These are phyloP conservation scores for Ceratobasidium sp. DNA, from an alignment of 1,284 basidiomycete genomes.

Conservation along the genomic window DNA sequence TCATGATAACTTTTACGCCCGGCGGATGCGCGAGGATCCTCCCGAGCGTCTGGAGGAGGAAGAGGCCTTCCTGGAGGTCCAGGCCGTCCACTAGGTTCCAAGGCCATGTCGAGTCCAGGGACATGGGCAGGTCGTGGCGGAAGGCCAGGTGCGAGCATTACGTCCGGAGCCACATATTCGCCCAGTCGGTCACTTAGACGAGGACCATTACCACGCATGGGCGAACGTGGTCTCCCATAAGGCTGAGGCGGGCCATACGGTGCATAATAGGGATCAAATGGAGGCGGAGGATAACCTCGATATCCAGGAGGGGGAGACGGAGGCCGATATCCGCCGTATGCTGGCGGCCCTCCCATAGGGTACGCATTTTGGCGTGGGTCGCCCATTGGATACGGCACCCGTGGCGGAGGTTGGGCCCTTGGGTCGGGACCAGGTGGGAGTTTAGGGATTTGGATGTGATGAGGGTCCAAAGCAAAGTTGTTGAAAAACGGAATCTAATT, in stretches of 20 bases:
- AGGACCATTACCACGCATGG: conserved; percentile 50
- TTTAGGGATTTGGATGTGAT: conserved; percentile 85
- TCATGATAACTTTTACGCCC: conserved; percentile 87
- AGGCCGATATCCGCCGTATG: conserved; percentile 51
- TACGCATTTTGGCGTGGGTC: conserved; percentile 32
- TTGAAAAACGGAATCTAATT: conserved; percentile 85
- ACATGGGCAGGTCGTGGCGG: conserved; percentile 75
- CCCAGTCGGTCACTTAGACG: conserved; percentile 80
- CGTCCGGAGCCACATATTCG: conserved; percentile 68
- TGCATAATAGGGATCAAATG: conserved; percentile 36
- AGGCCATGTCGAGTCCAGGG: conserved; percentile 50
- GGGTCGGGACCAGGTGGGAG: conserved; percentile 60
- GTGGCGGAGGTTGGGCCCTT: conserved; percentile 16
- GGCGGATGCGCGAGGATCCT: conserved; percentile 84
- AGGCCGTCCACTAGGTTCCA: conserved; percentile 62
- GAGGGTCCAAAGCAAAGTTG: conserved; percentile 92
- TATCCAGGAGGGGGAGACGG: conserved; percentile 45
- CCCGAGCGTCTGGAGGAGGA: conserved; percentile 83
- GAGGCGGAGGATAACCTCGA: conserved; percentile 33
- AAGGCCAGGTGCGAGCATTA: conserved; percentile 69
- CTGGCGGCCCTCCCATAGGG: conserved; percentile 38
- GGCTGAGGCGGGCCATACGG: conserved; percentile 35
- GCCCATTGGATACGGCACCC: conserved; percentile 29
- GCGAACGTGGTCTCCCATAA: conserved; percentile 42
- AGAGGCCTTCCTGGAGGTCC: conserved; percentile 53